phyloP scores from a whole-genome alignment of 1,139 yeast genomes.

The Saccharomyces hybrid region DNA sequence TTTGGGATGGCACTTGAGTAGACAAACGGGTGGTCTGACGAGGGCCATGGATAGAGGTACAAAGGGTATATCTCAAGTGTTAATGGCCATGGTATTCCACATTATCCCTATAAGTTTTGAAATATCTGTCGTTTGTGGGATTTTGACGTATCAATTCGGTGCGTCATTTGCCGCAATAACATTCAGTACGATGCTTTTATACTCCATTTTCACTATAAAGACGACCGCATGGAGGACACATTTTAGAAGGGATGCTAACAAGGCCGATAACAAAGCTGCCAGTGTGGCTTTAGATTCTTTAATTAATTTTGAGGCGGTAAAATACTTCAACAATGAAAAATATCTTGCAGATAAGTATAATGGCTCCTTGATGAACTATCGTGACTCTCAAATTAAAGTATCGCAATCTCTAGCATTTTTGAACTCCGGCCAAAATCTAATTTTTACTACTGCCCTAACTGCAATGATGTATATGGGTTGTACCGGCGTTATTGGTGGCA shows the following conservation, averaged over 20 bases:
- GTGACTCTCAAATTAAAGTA: slow-evolving; percentile 75
- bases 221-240: slow-evolving; percentile 97
- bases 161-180: slow-evolving; percentile 84
- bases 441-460: slow-evolving; percentile 85
- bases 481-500: slow-evolving; percentile 75
- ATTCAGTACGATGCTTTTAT: slow-evolving; percentile 75
- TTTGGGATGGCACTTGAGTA: slow-evolving; percentile 76
- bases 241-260: slow-evolving; percentile 83
- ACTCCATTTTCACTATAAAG: slow-evolving; percentile 75
- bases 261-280: slow-evolving; percentile 92
- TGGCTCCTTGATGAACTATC: slow-evolving; percentile 63
- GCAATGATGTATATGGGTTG: slow-evolving; percentile 99
- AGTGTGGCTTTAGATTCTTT: slow-evolving; percentile 89
- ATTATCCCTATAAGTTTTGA: slow-evolving; percentile 89
- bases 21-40: slow-evolving; percentile 94
- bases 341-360: slow-evolving; percentile 78
- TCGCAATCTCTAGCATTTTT: slow-evolving; percentile 88
- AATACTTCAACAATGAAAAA: slow-evolving; percentile 83
- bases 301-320: slow-evolving; percentile 90
- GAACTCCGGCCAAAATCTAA: slow-evolving; percentile 86
- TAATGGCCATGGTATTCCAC: slow-evolving; percentile 94
- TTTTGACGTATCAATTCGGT: slow-evolving; percentile 88
- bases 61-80: slow-evolving; percentile 88
- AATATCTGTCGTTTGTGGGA: slow-evolving; percentile 87
- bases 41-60: slow-evolving; percentile 97